phyloP scores from a whole-genome alignment of 2,329 filamentous ascomycete species.

The Aschersonia sp. region DNA sequence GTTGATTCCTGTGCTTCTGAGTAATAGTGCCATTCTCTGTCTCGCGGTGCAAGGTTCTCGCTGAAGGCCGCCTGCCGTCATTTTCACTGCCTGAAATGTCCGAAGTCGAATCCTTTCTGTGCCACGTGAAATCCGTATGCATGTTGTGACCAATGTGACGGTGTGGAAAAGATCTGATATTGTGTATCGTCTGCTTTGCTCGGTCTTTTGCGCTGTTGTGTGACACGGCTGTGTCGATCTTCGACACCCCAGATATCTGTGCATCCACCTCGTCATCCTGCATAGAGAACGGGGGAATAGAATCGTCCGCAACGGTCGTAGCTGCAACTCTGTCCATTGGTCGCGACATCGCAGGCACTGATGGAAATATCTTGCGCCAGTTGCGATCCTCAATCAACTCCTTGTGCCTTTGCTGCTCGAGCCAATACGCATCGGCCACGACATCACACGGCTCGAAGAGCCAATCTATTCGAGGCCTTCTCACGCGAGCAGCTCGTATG shows the following conservation, averaged over 20 bases:
- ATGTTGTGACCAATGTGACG: conserved; percentile 33
- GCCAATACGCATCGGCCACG: conserved; percentile 81
- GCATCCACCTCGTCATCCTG: conserved; percentile 11
- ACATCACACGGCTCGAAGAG: conserved; percentile 69
- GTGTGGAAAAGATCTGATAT: conserved; percentile 37
- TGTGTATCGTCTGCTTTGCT: conserved; percentile 45
- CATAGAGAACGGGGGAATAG: conserved; percentile 11
- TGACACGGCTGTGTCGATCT: conserved; percentile 25
- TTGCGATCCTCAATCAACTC: conserved; percentile 66
- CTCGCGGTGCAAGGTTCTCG: conserved; percentile 16
- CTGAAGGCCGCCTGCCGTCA: conserved; percentile 20
- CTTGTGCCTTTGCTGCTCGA: conserved; percentile 72
- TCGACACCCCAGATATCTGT: conserved; percentile 9
- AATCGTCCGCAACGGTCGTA: conserved; percentile 10
- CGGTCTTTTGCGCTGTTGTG: conserved; percentile 42
- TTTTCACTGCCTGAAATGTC: conserved; percentile 46
- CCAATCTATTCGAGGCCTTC: conserved; percentile 74
- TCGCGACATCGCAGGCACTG: conserved; percentile 13
- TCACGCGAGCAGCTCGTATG: conserved; percentile 40
- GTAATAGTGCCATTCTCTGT: conserved; percentile 27
- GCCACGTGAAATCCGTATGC: conserved; percentile 36
- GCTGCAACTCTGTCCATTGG: conserved; percentile 16
- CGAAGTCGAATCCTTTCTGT: conserved; percentile 36
- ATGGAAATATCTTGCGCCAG: conserved; percentile 57
- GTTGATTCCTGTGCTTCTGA: conserved; percentile 32